Evolutionary conservation across 257 asterid genomes (phyloP), one percentile per base, ranked within the genome.

Genomic region (Fraxinus excelsior): DNA sequence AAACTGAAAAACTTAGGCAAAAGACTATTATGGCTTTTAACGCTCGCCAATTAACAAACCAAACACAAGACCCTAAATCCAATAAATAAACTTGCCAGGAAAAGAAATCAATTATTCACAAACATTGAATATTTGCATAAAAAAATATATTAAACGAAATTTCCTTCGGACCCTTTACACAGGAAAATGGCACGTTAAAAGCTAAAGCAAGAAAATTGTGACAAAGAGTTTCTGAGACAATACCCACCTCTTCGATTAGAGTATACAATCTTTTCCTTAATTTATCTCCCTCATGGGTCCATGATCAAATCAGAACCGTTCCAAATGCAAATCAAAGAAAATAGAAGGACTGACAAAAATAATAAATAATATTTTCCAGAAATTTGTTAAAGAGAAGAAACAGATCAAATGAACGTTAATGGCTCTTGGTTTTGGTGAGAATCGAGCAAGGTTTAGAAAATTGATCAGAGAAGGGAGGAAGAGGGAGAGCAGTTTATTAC

Each of bases 251-350:
- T 75, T 77, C 67, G 73, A 81, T 53, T 14, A 69, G 42, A 18
- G 76, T 81, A 83, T 38, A 79, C 81, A 66, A 72, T 72, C 35
- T 70, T 72, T 70, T 84, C 86, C 83, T 76, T 12, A 65, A 74
- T 58, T 73, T 71, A 53, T 76, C 77, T 68, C 82, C 78, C 83
- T 70, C 31, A 18, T 51, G 44, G 21, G 49, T 78, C 70, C 31
- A 14, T 74, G 87, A 82, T 78, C 82, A 69, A 85, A 84, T 80
- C 91, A 73, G 77, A 78, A 80, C 69, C 82, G 80, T 67, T 42
- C 60, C 70, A 74, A 80, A 79, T 67, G 87, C 87, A 85, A 84
- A 91, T 89, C 85, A 83, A 60, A 70, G 51, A 66, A 42, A 26
- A 80, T 5, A 18, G 31, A 18, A 56, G 53, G 13, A 34, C 35